A percentile compares a stretch with the other conserved stretches of the same genome.
Conservation (phyloP, 192 early-diverging fungal genomes). For the Gorgonomyces haynaldii region DNA sequence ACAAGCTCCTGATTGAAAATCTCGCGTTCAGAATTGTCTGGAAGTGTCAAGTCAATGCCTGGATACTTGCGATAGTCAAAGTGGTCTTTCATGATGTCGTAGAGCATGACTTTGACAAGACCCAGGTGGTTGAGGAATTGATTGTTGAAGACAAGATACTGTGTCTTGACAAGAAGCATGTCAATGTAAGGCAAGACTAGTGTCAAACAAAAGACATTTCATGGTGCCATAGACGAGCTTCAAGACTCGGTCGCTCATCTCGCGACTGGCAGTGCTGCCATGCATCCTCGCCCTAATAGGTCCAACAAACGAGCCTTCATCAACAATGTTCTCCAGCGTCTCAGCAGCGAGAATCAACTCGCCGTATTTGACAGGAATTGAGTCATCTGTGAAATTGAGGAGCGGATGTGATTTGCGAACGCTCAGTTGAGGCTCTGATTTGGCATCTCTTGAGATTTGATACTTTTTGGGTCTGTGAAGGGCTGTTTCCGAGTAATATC, state of each 20-base stretch:
- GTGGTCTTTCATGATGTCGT: constrained; percentile 45
- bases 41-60: constrained; percentile 19
- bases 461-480: constrained; percentile 8
- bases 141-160: constrained; percentile 45
- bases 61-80: constrained; percentile 32
- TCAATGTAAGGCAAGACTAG: constrained; percentile 43
- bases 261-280: constrained; percentile 2
- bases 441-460: not conserved
- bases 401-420: constrained; percentile 16
- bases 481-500: constrained; percentile 20
- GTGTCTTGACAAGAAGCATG: constrained; percentile 41
- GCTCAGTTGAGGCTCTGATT: not conserved
- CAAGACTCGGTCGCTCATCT: constrained; percentile 38
- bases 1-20: constrained; percentile 20
- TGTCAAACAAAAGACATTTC: constrained; percentile 30
- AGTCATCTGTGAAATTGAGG: constrained; percentile 15
- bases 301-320: constrained; percentile 31
- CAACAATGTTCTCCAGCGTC: constrained; percentile 37
- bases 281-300: constrained; percentile 8
- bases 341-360: constrained; percentile 36
- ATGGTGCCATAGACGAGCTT: constrained; percentile 43
- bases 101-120: constrained; percentile 37
- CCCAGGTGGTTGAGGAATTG: constrained; percentile 42
- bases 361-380: constrained; percentile 10
- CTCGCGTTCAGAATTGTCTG: constrained; percentile 1